phyloP scores from a whole-genome alignment of 495 filamentous ascomycete genomes.

The Thozetella sp. region DNA sequence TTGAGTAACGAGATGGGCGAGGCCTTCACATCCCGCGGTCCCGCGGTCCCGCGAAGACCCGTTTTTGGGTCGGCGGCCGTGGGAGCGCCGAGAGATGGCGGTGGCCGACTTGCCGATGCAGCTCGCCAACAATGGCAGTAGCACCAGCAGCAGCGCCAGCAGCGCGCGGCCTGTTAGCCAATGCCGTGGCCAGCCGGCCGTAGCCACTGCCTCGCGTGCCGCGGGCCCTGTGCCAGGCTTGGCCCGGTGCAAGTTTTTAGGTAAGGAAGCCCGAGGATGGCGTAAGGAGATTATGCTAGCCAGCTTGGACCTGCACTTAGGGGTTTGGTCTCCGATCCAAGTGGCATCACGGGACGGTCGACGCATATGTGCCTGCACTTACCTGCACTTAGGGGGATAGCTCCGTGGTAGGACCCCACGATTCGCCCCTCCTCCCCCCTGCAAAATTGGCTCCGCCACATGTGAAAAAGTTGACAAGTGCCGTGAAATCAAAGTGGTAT shows the following conservation, averaged over 20 bases:
- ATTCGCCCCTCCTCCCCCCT: not conserved
- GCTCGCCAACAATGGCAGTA: too few species aligned
- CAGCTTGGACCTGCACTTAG: conserved; percentile 6
- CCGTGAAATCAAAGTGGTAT: not conserved
- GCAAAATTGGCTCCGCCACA: not conserved
- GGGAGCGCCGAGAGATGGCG: too few species aligned
- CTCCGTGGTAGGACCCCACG: not conserved
- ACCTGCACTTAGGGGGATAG: conserved; percentile 1
- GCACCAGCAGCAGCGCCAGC: too few species aligned
- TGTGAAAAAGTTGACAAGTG: not conserved
- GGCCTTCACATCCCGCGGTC: not conserved
- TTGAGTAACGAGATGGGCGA: not conserved
- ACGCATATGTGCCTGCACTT: not conserved
- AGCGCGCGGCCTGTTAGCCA: too few species aligned
- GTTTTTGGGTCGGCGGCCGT: too few species aligned
- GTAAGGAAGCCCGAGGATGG: not conserved
- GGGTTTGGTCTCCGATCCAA: not conserved
- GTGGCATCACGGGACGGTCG: not conserved
- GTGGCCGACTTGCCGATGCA: too few species aligned
- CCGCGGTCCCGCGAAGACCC: too few species aligned
- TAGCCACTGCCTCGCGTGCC: not conserved
- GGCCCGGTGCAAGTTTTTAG: not conserved
- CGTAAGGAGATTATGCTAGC: not conserved
- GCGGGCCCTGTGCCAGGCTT: too few species aligned
- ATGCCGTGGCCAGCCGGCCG: not conserved